Conservation (phyloP, 768 basidiomycete genomes). For the Cystobasidium onofrii region DNA sequence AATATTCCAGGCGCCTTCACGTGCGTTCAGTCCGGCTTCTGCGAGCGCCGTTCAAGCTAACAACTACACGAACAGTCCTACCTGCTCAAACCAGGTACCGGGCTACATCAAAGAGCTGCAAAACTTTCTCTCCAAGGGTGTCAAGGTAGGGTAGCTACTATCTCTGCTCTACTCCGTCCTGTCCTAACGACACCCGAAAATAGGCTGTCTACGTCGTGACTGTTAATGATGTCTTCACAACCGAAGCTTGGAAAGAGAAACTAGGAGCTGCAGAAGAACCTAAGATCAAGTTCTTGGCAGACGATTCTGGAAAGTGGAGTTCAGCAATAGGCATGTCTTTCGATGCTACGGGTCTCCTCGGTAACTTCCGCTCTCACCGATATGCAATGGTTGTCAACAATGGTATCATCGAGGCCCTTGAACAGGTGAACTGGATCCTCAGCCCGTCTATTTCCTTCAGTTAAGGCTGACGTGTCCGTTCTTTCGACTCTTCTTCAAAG, state of each 20-base stretch:
- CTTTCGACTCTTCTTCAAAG: neutral
- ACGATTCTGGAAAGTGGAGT: slow-evolving; percentile 8
- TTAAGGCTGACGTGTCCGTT: too few relatives aligned
- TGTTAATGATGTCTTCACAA: slow-evolving; percentile 17
- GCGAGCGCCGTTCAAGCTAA: neutral
- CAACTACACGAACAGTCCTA: neutral
- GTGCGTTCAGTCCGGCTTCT: neutral
- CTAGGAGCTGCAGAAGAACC: neutral
- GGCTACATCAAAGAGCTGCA: slow-evolving; percentile 24
- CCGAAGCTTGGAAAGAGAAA: slow-evolving; percentile 27
- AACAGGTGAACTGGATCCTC: slow-evolving; percentile 2
- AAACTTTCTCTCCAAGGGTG: slow-evolving; percentile 19
- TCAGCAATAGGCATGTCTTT: slow-evolving; percentile 20
- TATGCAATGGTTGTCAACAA: slow-evolving; percentile 25
- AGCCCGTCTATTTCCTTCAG: too few relatives aligned
- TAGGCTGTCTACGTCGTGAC: slow-evolving; percentile 24
- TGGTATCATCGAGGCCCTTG: slow-evolving; percentile 14
- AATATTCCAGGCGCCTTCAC: slow-evolving; percentile 17
- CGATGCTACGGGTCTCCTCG: slow-evolving; percentile 16
- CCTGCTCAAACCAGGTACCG: slow-evolving; percentile 28
- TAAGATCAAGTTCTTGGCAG: slow-evolving; percentile 17
- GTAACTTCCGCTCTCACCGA: neutral
- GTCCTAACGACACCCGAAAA: too few relatives aligned
- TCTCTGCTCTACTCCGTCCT: too few relatives aligned
- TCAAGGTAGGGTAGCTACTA: neutral